Percentiles rank a stretch among this genome's conserved stretches.
phyloP scores from a whole-genome alignment of 148 eudicot species.

The Fagopyrum tataricum region DNA sequence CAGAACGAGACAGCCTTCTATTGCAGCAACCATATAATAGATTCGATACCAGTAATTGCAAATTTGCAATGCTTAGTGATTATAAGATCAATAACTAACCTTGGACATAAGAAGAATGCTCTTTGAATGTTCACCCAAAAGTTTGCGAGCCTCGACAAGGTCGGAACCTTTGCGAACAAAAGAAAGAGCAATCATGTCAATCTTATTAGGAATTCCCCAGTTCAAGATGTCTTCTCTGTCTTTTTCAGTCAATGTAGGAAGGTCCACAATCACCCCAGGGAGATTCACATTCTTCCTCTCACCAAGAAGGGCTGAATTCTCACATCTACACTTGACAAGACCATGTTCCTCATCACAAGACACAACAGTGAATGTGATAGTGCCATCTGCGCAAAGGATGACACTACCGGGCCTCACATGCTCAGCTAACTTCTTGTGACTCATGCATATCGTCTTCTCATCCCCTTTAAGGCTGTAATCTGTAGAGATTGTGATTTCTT shows the following conservation, averaged over 20 bases:
- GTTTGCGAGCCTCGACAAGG: slow-evolving; percentile 61
- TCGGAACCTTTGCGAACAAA: slow-evolving; percentile 74
- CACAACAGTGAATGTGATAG: slow-evolving; percentile 54
- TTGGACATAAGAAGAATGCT: slow-evolving; percentile 61
- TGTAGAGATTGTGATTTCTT: slow-evolving; percentile 47
- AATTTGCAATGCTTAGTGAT: neutral
- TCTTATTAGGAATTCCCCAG: slow-evolving; percentile 71
- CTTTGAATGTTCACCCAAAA: slow-evolving; percentile 54
- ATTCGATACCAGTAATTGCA: neutral
- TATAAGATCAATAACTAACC: slow-evolving; percentile 23
- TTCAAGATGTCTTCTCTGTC: slow-evolving; percentile 59
- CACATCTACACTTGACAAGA: slow-evolving; percentile 63
- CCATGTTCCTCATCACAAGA: slow-evolving; percentile 51
- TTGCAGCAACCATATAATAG: neutral
- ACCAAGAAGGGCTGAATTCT: slow-evolving; percentile 51
- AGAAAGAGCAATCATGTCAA: slow-evolving; percentile 72
- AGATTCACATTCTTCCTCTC: slow-evolving; percentile 71
- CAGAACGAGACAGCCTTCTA: neutral
- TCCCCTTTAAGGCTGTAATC: slow-evolving; percentile 52
- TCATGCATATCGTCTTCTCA: slow-evolving; percentile 46
- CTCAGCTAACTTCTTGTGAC: slow-evolving; percentile 50
- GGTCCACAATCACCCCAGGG: slow-evolving; percentile 68
- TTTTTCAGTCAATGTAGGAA: slow-evolving; percentile 69
- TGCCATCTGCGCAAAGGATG: slow-evolving; percentile 69
- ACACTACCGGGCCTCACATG: slow-evolving; percentile 56